These are phyloP conservation scores for Gracilaria domingensis DNA, from an alignment of 23 red algal genomes.

Conservation along the genomic window DNA sequence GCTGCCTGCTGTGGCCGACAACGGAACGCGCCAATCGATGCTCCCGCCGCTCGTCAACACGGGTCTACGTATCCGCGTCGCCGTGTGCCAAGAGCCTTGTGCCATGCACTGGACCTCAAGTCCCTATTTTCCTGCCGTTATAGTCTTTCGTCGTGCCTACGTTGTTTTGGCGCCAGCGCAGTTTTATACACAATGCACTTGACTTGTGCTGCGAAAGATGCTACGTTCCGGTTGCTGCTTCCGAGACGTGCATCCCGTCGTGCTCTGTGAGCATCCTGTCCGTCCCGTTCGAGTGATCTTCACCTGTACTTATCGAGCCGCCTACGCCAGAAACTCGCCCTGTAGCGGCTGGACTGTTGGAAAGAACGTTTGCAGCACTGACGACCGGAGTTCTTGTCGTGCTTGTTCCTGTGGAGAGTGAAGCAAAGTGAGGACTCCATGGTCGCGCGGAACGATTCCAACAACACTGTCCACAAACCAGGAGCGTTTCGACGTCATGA, in stretches of 20 bases:
- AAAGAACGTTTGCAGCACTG: background rate
- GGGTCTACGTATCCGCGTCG: background rate
- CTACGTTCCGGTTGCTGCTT: background rate
- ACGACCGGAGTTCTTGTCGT: background rate
- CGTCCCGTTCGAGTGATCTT: background rate
- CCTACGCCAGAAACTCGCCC: background rate
- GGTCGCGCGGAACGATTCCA: slow-evolving; percentile 15
- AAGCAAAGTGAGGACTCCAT: background rate
- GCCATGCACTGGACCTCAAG: background rate
- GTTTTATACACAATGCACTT: background rate
- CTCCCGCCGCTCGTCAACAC: background rate
- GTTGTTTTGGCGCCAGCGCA: background rate
- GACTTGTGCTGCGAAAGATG: background rate
- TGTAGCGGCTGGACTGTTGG: background rate
- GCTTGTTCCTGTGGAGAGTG: background rate
- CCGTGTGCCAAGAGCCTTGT: background rate
- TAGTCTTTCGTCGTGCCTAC: background rate
- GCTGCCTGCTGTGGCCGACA: too few relatives aligned
- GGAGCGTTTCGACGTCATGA: background rate
- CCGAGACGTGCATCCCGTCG: background rate
- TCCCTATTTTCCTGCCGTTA: background rate
- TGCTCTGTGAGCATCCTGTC: background rate
- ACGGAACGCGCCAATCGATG: too few relatives aligned
- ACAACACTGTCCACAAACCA: background rate
- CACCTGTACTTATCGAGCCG: too few relatives aligned